Evolutionary conservation across 768 basidiomycete genomes (phyloP), one percentile per base, ranked within the genome.

Genomic region (Lactifluus subvellereus): DNA sequence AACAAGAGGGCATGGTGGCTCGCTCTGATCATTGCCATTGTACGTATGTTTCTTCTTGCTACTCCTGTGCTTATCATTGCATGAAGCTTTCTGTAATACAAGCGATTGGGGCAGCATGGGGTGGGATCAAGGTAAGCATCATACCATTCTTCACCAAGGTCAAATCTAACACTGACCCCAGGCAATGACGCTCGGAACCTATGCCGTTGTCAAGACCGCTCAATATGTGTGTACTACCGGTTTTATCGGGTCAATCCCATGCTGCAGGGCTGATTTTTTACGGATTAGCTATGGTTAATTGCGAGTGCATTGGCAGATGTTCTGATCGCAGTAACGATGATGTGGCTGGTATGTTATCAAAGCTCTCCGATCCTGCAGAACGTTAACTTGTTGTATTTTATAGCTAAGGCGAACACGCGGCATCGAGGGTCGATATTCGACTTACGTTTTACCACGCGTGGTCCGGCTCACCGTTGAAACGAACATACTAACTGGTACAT

Each of bases 381-480:
- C 10, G 9, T 43, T 33, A n/a, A 57, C 38, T 20, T 5, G 2
- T 37, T 13, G 30, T 13, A 13, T 48, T 42, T 20, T 2, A 9
- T 16, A 64, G 62, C 47, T 59, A 49, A 54, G 37, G 20, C 45
- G 30, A 42, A 10, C 57, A 6, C 52, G 45, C 3, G 9, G 8
- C 3, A 22, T n/a, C 45, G 66, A 49, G 14, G 18, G 52, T 3
- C 13, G 18, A 18, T 47, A 11, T 43, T 54, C 54, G 16, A 43
- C 11, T 16, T 57, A 67, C 20, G 30, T 69, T 50, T 11, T 72
- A 13, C 53, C 54, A 1, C 62, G 71, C 7, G 53, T 72, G 3
- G 69, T 72, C 2, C 68, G 69, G 18, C 49, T 72, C 33, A 71
- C 71, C 6, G 53, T 72, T 22, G 71, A 72, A 59, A 72, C 71